Base-by-base conservation (phyloP, 2,329 filamentous ascomycete species). In the Leptoxyphium fumago region DNA sequence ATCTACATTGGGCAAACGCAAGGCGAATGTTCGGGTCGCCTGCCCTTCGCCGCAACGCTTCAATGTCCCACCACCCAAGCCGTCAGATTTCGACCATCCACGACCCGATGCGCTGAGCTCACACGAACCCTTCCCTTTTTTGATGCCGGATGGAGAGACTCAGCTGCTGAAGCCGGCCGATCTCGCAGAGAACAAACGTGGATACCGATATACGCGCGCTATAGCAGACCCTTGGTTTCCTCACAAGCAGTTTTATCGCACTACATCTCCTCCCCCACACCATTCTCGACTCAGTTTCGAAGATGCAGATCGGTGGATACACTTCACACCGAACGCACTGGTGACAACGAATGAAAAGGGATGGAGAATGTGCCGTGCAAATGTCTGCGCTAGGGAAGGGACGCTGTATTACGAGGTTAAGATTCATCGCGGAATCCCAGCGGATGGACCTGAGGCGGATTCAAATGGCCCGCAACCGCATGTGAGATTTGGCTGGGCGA, bases 401-500 rank as follows among this genome's bases (percentile, higher is more conserved):
- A 77, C 84, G 29, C 86, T 85, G 71, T 98, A 93, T 63, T 98
- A 87, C 71, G 91, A 98, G 64, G 87, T 89, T 63, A 88, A 84
- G 57, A 78, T 98, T 43, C 80, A 88, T 9, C 78, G 80, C 51
- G 91, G 91, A 30, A 78, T 84, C 38, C 68, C 75, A 2, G 63
- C 64, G 41, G 56, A 63, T 39, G 67, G 65, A 6, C 64, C 65
- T 17, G 61, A 62, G 15, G 57, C 60, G 18, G 58, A 57, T 21
- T 47, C 56, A 2, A 59, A 62, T 48, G 57, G 61, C 2, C 56
- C 84, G 73, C 63, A 72, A 61, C 60, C 72, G 55, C 59, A 72
- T 65, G 70, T 96, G 18, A 82, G 91, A 7, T 76, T 96, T 59
- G 93, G 93, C 2, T 96, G 86, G 69, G 83, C 84, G 2, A 69